Evolutionary conservation across 495 filamentous ascomycete genomes (phyloP), one percentile per base, ranked within the genome.

Genomic region (Hypomontagnella monticulosa): DNA sequence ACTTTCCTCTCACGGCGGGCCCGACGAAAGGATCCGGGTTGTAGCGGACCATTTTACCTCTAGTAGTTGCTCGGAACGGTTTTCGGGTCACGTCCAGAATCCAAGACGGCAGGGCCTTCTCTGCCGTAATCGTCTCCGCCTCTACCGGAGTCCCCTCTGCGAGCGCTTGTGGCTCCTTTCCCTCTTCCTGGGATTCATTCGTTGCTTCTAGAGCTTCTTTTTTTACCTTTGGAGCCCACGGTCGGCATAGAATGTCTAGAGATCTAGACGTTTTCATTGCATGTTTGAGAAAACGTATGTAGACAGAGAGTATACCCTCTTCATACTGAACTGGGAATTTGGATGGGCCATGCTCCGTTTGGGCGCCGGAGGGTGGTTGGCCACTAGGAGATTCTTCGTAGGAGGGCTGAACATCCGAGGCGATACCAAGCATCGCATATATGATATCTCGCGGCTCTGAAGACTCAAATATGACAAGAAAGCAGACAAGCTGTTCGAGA

Each of bases 221-320:
- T n/a, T n/a, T n/a, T n/a, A n/a, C n/a, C n/a, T n/a, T n/a, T n/a
- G 73, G 71, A 4, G 69, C 73, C 73, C 73, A 75, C 0, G 71
- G 73, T 30, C 73, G 59, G 41, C 73, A 73, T 15, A 75, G 56
- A 40, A 75, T 75, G 36, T 75, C 73, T 11, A 75, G 41, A 4
- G 66, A 70, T 23, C 23, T 36, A 14, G 63, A 70, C 33, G 46
- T 43, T 9, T 48, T 38, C n/a, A 71, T 63, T 37, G 60, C 61
- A 40, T 57, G 58, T 2, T 49, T 36, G 7, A 75, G 47, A 42
- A 73, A 73, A 3, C 63, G 57, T 36, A 66, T 67, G 36, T 66
- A 75, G 12, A 71, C 59, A 4, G 66, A 27, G 0, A 68, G 23
- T 12, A 66, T 44, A 4, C 46, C 33, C 40, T 59, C 56, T 3